These are phyloP conservation scores for Turritis glabra DNA, from an alignment of 345 rosid species.

Conservation along the genomic window DNA sequence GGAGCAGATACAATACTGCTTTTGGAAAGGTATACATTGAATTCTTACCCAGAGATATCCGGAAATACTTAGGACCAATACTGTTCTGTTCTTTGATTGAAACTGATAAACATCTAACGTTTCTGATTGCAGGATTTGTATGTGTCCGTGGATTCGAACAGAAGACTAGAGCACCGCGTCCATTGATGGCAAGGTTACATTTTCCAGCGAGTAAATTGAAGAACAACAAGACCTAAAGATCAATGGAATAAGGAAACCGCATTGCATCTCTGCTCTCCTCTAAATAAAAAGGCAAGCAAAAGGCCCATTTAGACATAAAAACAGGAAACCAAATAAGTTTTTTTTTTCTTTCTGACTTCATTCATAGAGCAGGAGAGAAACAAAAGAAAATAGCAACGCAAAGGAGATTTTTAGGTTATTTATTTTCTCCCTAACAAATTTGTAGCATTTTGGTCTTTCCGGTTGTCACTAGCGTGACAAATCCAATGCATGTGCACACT, in stretches of 20 bases:
- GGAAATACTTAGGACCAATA: neutral
- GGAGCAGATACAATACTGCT: slow-evolving; percentile 72
- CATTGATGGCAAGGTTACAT: slow-evolving; percentile 77
- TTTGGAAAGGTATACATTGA: slow-evolving; percentile 74
- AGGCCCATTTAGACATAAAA: neutral
- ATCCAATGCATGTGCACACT: neutral
- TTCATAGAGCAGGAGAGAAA: slow-evolving; percentile 4
- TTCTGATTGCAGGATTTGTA: slow-evolving; percentile 61
- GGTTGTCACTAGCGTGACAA: neutral
- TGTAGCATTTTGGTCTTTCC: slow-evolving; percentile 6
- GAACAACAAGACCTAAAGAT: slow-evolving; percentile 22
- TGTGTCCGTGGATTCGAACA: slow-evolving; percentile 92
- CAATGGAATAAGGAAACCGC: neutral
- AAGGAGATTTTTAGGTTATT: neutral
- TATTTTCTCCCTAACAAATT: slow-evolving; percentile 12
- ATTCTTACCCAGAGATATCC: slow-evolving; percentile 8
- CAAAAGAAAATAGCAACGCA: neutral
- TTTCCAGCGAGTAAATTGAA: slow-evolving; percentile 58
- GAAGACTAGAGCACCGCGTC: slow-evolving; percentile 76
- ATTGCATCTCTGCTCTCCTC: slow-evolving; percentile 9
- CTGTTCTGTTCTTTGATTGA: neutral
- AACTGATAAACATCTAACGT: neutral
- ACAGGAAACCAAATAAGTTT: neutral
- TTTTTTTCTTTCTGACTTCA: neutral
- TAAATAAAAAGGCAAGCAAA: slow-evolving; percentile 25